phyloP scores from a whole-genome alignment of 768 basidiomycete species.

The Pulveroboletus sp. region DNA sequence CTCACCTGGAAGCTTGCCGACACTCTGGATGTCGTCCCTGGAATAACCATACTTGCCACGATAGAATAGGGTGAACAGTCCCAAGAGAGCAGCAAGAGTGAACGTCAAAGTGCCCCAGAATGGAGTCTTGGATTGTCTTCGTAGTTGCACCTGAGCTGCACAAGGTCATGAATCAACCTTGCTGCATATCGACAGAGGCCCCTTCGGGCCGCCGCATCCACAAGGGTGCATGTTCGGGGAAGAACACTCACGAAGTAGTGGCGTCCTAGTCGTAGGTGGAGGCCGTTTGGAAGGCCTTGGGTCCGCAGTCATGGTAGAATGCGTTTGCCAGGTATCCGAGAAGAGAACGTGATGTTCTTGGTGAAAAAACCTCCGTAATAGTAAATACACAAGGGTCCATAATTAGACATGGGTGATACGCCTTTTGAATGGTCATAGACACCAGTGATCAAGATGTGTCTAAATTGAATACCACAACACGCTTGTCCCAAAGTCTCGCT shows the following conservation, averaged over 20 bases:
- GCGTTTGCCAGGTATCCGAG: not conserved
- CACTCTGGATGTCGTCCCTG: conserved; percentile 12
- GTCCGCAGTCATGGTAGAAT: conserved; percentile 8
- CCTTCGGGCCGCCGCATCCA: not conserved
- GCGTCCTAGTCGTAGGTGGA: conserved; percentile 10
- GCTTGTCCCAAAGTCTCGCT: not conserved
- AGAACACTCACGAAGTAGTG: conserved; percentile 17
- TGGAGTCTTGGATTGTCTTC: not conserved
- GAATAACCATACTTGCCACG: conserved; percentile 1
- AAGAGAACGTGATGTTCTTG: not conserved
- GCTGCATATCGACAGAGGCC: not conserved
- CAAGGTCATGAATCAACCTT: not conserved
- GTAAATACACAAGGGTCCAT: not conserved
- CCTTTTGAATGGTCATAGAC: not conserved
- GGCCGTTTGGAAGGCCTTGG: not conserved
- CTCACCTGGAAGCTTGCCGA: conserved; percentile 37
- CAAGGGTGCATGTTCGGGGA: not conserved
- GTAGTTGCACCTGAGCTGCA: conserved; percentile 1
- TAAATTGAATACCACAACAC: not conserved
- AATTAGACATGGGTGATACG: not conserved
- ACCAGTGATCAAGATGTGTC: no score
- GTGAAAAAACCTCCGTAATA: not conserved
- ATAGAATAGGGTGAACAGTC: conserved; percentile 13
- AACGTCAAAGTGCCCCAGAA: conserved; percentile 13
- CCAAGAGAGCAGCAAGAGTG: conserved; percentile 18